Percentiles rank a stretch among this genome's conserved stretches.
Conservation (phyloP, 2,329 filamentous ascomycete genomes). For the Pseudogymnoascus sp. region DNA sequence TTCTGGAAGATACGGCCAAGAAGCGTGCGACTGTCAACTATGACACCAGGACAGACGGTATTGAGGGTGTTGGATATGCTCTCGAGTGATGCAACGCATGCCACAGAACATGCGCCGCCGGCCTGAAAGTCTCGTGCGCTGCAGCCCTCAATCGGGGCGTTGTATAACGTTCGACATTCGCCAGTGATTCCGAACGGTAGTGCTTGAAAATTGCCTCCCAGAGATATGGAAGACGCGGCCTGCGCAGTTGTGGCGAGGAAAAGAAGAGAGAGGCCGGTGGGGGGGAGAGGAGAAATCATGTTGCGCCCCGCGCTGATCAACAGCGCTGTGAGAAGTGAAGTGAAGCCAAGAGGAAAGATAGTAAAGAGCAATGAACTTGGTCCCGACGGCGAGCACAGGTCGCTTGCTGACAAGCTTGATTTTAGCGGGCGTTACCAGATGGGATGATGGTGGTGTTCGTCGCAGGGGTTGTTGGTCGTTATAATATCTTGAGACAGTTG, state of each 20-base stretch:
- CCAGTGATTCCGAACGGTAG: not conserved
- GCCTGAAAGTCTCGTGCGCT: not conserved
- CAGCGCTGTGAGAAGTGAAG: not conserved
- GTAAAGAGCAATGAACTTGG: not conserved
- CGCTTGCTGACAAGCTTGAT: conserved; percentile 5
- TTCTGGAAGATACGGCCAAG: conserved; percentile 7
- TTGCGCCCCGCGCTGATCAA: not conserved
- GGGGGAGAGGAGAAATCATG: not conserved
- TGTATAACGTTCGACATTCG: conserved; percentile 9
- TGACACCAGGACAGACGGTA: not conserved
- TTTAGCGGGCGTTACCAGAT: not conserved
- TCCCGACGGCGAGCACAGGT: not conserved
- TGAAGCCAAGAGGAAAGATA: not conserved
- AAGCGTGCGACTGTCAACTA: conserved; percentile 6
- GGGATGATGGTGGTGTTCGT: conserved; percentile 1
- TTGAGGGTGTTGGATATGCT: not conserved
- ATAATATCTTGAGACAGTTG: not conserved
- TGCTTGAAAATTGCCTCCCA: conserved; percentile 9
- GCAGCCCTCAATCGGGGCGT: not conserved
- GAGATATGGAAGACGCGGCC: conserved; percentile 2
- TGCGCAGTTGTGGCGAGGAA: not conserved
- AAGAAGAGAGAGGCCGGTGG: not conserved
- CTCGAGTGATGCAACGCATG: not conserved
- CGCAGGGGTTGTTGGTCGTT: not conserved
- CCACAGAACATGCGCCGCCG: conserved; percentile 3